Evolutionary conservation across 73 alveolate genomes (phyloP), one percentile per base, ranked within the genome.

Genomic region (Paramecium sexaurelia): DNA sequence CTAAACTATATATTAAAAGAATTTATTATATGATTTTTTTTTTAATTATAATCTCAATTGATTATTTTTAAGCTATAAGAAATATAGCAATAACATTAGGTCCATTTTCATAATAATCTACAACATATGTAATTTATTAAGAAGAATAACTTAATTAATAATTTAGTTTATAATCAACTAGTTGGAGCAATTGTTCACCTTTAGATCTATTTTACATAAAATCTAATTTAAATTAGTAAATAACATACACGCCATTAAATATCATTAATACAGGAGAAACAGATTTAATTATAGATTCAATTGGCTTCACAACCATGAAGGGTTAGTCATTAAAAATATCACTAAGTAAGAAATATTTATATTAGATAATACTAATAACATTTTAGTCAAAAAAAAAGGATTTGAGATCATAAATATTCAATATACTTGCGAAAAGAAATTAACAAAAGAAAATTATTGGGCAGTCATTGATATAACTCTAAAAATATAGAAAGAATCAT

Each of bases 371-470:
- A 61, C 83, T 29, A 29, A 26, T 61, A 61, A 61, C 10, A 61
- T 61, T 26, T 15, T 61, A 29, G 47, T 61, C 45, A 7, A 61
- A 29, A 24, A 19, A 61, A 29, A 61, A 8, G 26, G 83, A 13
- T 22, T 61, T 2, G 43, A 26, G 39, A 61, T 32, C 3, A 61
- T 61, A 26, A 32, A 61, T 61, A 61, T 61, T 29, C 43, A 61
- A 36, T 71, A 71, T 71, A 15, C 11, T n/a, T 78, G 90, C 41
- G 73, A 45, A 5, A 39, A 29, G 29, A 78, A 40, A 41, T 29
- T 78, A 39, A 40, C 45, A 3, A 78, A 43, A 45, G 40, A 40
- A 9, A 78, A 78, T 45, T 78, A 78, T 27, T 78, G 90, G 90
- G 40, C 75, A 41, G 40, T 41, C 5, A 78, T 78, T 39, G 90